Evolutionary conservation across 371 early-diverging fungal genomes (phyloP), one percentile per base, ranked within the genome.

Genomic region (Lichtheimia ramosa): DNA sequence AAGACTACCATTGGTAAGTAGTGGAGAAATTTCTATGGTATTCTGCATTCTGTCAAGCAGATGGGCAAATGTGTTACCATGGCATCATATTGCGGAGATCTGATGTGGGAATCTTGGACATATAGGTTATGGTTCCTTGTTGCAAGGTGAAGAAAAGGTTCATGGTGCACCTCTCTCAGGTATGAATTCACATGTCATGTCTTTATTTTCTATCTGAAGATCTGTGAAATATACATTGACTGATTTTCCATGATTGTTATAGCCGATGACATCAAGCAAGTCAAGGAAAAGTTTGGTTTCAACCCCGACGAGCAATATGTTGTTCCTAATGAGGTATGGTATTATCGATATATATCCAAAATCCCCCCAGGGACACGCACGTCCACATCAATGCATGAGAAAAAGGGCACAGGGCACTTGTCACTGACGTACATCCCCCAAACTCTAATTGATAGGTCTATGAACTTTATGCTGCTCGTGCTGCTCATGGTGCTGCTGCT

Each of bases 261-360:
- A 66, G 91, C 81, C 20, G 96, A 92, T 62, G 96, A 92, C 70
- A 85, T 97, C 61, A 86, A 70, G 46, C 79, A 90, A 51, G 80
- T 96, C 69, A 96, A 97, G 83, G 67, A 81, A 52, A 85, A 83
- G 64, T 89, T 87, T 59, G 95, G 94, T 0, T 91, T 97, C 70
- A 74, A 89, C 77, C 81, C 91, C 13, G 84, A 85, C 15, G 74
- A 89, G 56, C 64, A 68, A 43, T 96, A 94, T 66, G 63, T 69
- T 23, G 93, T 97, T 24, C 81, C 84, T 23, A 28, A 59, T 41
- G 60, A 63, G 59, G 65, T 64, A 48, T 56, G 53, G 56, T 62
- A 5, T 42, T 43, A 42, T 62, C 51, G 48, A 42, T 25, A n/a
- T 14, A 46, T 46, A 21, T 18, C 34, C 34, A 8, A 8, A 0